phyloP scores from a whole-genome alignment of 352 stramenopile genomes.

The Pythium dissotocum region DNA sequence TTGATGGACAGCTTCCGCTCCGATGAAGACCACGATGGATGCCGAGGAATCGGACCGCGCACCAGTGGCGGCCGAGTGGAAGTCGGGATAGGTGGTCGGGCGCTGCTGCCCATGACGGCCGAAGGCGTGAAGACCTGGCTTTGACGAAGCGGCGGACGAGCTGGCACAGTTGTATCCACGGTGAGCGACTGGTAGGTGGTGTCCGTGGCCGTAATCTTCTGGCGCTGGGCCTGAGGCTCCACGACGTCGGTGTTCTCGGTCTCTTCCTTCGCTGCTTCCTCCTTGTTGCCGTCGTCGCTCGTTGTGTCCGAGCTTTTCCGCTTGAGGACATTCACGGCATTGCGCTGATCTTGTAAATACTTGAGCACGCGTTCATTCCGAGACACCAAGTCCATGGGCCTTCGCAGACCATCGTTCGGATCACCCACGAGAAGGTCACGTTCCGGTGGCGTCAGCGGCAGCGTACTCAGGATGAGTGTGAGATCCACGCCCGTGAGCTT shows the following conservation, averaged over 20 bases:
- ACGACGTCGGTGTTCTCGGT: neutral
- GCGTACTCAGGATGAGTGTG: constrained; percentile 42
- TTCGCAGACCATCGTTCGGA: neutral
- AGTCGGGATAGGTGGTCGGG: neutral
- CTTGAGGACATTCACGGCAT: constrained; percentile 29
- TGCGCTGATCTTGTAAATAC: constrained; percentile 44
- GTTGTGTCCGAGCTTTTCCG: constrained; percentile 46
- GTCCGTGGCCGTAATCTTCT: constrained; percentile 5
- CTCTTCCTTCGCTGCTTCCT: constrained; percentile 13
- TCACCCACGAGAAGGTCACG: constrained; percentile 11
- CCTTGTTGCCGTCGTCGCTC: constrained; percentile 10
- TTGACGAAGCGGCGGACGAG: constrained; percentile 14
- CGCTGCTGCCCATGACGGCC: neutral
- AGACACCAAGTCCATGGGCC: constrained; percentile 40
- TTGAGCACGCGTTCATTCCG: constrained; percentile 63
- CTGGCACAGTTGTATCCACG: constrained; percentile 14
- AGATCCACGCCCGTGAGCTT: constrained; percentile 83
- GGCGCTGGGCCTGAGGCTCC: constrained; percentile 14
- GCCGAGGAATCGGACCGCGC: constrained; percentile 14
- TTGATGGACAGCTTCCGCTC: constrained; percentile 65
- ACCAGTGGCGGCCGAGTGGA: constrained; percentile 7
- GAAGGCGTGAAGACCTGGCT: neutral
- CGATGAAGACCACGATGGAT: constrained; percentile 25
- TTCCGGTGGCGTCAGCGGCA: constrained; percentile 18
- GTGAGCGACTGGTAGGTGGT: constrained; percentile 20